Evolutionary conservation across 2,329 filamentous ascomycete genomes (phyloP), one percentile per base, ranked within the genome.

Genomic region (Mycosphaerella arachidis): DNA sequence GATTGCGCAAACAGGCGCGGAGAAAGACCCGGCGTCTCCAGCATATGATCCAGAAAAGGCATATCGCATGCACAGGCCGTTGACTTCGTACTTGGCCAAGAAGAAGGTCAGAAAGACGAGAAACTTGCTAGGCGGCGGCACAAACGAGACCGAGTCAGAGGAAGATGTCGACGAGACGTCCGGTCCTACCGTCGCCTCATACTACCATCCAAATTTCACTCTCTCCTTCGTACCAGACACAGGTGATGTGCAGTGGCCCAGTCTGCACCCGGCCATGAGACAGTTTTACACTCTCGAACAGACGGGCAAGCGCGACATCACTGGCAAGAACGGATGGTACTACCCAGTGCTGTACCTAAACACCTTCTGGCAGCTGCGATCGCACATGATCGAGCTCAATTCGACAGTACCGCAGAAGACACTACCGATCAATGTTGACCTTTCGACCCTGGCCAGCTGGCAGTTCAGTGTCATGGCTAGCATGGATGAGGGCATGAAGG

Each of bases 171-270:
- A 82, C 66, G 77, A 77, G 4, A 76, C 78, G 9, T 81, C 76
- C 57, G 86, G 87, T 0, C 87, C 90, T n/a, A 79, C 87, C 56
- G 85, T 96, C 63, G 86, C 84, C 50, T 95, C 87, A 57, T 96
- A 92, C 78, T 99, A 97, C 74, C 94, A 99, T 76, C 90, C 94
- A 6, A 99, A 99, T 76, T 88, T 95, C 68, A 95, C 90, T 54
- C 80, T 99, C 62, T 90, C 92, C 6, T 86, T 97, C 69, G 85
- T 99, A 53, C 91, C 92, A 3, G 87, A 92, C 68, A 81, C 87
- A 45, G 92, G 92, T 24, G 81, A 88, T 6, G 80, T 90, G 71
- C 82, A 83, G 30, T 92, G 86, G 66, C 79, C 81, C 24, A 78
- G 80, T 57, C 79, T 92, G 66, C 87, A 90, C 63, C 89, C 90